phyloP scores from a whole-genome alignment of 352 stramenopile genomes.

The Globisporangium orthogonon region DNA sequence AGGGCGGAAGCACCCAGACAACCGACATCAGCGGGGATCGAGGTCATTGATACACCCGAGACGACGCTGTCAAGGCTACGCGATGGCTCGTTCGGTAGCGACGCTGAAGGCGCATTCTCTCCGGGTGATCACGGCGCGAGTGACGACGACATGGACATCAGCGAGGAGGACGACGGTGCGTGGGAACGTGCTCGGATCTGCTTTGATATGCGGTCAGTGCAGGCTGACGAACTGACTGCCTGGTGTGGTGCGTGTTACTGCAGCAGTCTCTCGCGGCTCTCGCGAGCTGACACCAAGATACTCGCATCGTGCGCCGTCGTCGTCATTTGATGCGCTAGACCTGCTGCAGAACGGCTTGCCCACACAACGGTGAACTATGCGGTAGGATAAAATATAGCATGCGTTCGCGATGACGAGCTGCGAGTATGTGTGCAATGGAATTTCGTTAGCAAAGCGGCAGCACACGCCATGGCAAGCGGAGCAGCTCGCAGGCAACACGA shows the following conservation, averaged over 20 bases:
- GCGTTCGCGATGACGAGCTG: background rate
- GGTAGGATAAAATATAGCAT: background rate
- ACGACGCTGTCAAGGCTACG: slow-evolving; percentile 4
- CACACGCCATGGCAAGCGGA: background rate
- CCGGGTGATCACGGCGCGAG: slow-evolving; percentile 11
- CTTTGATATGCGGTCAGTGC: too few relatives aligned
- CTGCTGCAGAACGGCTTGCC: slow-evolving; percentile 4
- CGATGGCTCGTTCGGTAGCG: slow-evolving; percentile 6
- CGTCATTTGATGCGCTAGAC: slow-evolving; percentile 4
- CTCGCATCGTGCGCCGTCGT: background rate
- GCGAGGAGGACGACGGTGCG: slow-evolving; percentile 7
- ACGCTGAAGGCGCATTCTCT: slow-evolving; percentile 5
- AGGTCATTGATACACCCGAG: slow-evolving; percentile 6
- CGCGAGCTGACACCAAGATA: background rate
- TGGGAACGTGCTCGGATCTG: background rate
- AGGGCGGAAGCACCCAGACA: background rate
- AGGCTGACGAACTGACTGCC: too few relatives aligned
- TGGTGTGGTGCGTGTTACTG: too few relatives aligned
- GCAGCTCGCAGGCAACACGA: background rate
- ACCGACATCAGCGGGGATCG: background rate
- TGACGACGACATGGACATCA: slow-evolving; percentile 16
- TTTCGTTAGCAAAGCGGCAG: background rate
- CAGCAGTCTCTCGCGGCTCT: background rate
- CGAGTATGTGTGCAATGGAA: background rate
- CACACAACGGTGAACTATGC: slow-evolving; percentile 5